These are phyloP conservation scores for Phytophthora pluvialis DNA, from an alignment of 352 stramenopile species.

Conservation along the genomic window DNA sequence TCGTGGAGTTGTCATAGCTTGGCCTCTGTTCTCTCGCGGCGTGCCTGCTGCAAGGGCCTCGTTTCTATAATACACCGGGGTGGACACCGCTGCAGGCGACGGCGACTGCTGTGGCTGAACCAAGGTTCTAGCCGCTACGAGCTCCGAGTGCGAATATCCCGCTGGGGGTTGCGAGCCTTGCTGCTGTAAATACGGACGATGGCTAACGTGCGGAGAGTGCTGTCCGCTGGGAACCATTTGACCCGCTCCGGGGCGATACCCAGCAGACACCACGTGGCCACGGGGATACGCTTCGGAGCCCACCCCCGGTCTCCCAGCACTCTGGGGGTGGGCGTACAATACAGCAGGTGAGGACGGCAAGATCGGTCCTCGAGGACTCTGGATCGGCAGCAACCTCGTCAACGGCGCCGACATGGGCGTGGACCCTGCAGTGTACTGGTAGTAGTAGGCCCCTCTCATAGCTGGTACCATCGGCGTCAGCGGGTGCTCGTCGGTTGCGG, in stretches of 20 bases:
- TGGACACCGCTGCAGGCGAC: not conserved
- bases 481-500: not conserved
- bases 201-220: not conserved
- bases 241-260: slow-evolving; percentile 9
- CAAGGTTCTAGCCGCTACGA: slow-evolving; percentile 39
- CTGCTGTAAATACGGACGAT: slow-evolving; percentile 22
- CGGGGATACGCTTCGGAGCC: slow-evolving; percentile 20
- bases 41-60: not conserved
- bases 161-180: slow-evolving; percentile 11
- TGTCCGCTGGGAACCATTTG: not conserved
- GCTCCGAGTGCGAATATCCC: slow-evolving; percentile 42
- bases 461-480: slow-evolving; percentile 6
- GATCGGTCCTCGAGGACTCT: slow-evolving; percentile 16
- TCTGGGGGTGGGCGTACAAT: not conserved
- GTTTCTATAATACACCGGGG: slow-evolving; percentile 10
- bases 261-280: slow-evolving; percentile 8
- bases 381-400: slow-evolving; percentile 17
- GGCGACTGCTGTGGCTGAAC: slow-evolving; percentile 19
- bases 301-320: not conserved
- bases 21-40: slow-evolving; percentile 4
- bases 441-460: slow-evolving; percentile 10
- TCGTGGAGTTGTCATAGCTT: slow-evolving; percentile 13
- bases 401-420: slow-evolving; percentile 10
- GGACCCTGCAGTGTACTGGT: slow-evolving; percentile 1
- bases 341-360: slow-evolving; percentile 7